Evolutionary conservation across 805 yeast genomes (phyloP).

Genomic region (Candida caryicola): DNA sequence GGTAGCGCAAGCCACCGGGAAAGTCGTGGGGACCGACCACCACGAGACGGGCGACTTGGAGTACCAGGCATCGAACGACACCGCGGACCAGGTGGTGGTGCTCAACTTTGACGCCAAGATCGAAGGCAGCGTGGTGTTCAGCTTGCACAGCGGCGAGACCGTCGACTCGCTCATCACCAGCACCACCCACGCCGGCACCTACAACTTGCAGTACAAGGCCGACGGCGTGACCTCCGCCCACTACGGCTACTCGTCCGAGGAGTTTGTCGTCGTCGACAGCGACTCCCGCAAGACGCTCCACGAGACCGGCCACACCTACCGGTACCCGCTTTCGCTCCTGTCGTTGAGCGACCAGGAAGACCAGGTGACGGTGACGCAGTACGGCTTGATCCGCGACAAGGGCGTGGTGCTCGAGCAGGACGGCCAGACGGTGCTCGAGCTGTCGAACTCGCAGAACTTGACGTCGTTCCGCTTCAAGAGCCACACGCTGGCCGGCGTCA

Average conservation of each 20-base stretch:
- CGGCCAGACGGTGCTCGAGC: neutral
- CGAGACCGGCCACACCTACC: neutral
- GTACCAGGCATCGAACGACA: neutral
- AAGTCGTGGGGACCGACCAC: neutral
- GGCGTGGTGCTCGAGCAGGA: neutral
- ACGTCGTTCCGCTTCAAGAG: neutral
- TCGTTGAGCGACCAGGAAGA: neutral
- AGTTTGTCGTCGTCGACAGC: neutral
- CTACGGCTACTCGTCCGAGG: neutral
- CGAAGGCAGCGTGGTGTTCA: neutral
- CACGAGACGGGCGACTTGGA: neutral
- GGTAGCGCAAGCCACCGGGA: neutral
- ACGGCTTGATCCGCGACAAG: neutral
- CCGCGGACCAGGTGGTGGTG: neutral
- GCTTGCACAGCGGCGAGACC: neutral
- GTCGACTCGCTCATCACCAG: neutral
- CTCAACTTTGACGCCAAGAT: neutral
- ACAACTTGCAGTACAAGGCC: neutral
- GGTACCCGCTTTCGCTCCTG: neutral
- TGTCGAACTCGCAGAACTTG: neutral
- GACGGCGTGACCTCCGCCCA: neutral
- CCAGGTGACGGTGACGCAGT: neutral
- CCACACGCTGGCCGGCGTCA: neutral
- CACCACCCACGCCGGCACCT: neutral
- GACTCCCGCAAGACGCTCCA: neutral